Evolutionary conservation across 129 eudicot species (phyloP).

Genomic region (Erigeron canadensis): DNA sequence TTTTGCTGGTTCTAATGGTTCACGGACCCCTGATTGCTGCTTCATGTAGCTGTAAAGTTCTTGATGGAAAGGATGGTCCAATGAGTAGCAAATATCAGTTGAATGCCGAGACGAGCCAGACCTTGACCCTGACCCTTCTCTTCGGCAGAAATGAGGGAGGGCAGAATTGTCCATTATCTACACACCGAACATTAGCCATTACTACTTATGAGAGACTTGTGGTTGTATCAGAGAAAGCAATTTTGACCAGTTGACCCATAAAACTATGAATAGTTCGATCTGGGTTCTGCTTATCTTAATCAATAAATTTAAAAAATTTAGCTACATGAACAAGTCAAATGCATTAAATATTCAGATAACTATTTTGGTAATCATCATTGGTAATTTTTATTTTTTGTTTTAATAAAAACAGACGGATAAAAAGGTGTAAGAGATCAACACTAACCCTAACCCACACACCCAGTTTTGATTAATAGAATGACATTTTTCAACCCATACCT

Average conservation of each 20-base stretch:
- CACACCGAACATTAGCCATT: constrained; percentile 15
- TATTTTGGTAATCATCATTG: too few relatives aligned
- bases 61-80: constrained; percentile 72
- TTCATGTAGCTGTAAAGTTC: constrained; percentile 63
- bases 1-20: constrained; percentile 42
- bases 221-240: neutral
- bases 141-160: constrained; percentile 71
- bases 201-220: neutral
- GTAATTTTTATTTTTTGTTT: too few relatives aligned
- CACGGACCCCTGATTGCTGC: constrained; percentile 35
- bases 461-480: too few relatives aligned
- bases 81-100: constrained; percentile 41
- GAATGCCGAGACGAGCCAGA: constrained; percentile 42
- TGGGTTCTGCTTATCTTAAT: neutral
- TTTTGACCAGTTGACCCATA: neutral
- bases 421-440: too few relatives aligned
- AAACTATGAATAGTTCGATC: neutral
- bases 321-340: neutral
- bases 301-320: neutral
- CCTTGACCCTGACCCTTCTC: constrained; percentile 43
- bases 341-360: neutral
- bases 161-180: constrained; percentile 70
- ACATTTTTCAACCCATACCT: neutral
- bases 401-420: too few relatives aligned
- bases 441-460: too few relatives aligned